Conservation (phyloP, 2,329 filamentous ascomycete species). For the Akanthomyces uredinophilus region DNA sequence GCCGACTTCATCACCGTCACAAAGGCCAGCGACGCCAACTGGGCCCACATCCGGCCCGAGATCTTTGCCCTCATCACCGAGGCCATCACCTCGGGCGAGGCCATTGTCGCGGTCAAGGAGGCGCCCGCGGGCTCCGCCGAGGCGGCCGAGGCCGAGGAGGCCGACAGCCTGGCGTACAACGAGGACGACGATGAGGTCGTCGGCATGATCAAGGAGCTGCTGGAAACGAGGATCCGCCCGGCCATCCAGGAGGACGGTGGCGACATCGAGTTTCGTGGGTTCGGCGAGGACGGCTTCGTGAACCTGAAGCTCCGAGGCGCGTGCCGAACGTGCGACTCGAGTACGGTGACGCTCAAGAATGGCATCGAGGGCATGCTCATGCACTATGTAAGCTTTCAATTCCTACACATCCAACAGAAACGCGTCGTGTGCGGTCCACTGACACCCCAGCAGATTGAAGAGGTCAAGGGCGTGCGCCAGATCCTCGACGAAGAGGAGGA, state of each 20-base stretch:
- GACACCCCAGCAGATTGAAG: conserved; percentile 66
- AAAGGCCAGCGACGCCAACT: conserved; percentile 81
- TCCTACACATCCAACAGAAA: too few species aligned
- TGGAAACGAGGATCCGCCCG: conserved; percentile 91
- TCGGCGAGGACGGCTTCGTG: conserved; percentile 70
- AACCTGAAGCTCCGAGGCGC: conserved; percentile 82
- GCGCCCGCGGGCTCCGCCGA: conserved; percentile 42
- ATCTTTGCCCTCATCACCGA: conserved; percentile 94
- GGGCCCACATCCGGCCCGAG: conserved; percentile 93
- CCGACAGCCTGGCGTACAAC: conserved; percentile 74
- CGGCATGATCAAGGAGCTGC: conserved; percentile 95
- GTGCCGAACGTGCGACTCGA: conserved; percentile 93
- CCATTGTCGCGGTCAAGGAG: conserved; percentile 68
- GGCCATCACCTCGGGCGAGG: conserved; percentile 76
- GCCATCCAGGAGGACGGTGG: conserved; percentile 97
- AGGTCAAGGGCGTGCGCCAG: conserved; percentile 88
- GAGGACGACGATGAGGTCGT: conserved; percentile 93
- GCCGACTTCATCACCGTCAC: conserved; percentile 95
- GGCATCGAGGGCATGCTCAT: conserved; percentile 98
- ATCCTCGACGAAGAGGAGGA: conserved; percentile 90
- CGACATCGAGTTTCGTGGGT: conserved; percentile 92
- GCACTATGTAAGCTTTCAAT: conserved; percentile 67
- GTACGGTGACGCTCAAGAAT: conserved; percentile 93
- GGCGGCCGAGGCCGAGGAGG: conserved; percentile 38
- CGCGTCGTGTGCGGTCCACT: conserved; percentile 18